Base-by-base conservation (phyloP, 345 rosid genomes). In the Eucalyptus polybractea region DNA sequence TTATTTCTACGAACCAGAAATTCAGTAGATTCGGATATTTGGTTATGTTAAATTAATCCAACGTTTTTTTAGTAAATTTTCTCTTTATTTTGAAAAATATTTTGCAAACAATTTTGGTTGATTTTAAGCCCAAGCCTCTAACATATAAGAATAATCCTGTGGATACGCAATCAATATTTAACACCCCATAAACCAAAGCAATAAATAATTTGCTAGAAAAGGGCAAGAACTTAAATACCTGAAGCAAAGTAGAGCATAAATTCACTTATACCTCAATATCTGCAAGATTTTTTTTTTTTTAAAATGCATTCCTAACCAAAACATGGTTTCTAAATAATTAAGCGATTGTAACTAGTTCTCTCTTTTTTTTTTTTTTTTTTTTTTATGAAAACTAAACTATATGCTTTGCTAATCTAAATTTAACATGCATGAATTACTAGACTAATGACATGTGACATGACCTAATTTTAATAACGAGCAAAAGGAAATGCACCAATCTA, bases 11-110 rank as follows among this genome's bases (percentile, higher is more conserved):
- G 0, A 60, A 60, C 15, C 0, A 12, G 0, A 60, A 12, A 27
- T 27, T 60, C 4, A 27, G 0, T 60, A 27, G n/a, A 60, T 60
- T 60, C 0, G 2, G 14, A 13, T 12, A 27, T 5, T 60, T 60
- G 6, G 13, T 60, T 27, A 60, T 25, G 31, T 6, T 60, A 60
- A 27, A 60, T 60, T 60, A 27, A 25, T 60, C n/a, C n/a, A 12
- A 27, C 1, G 0, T 16, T 6, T 4, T 60, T 60, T 60, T 0
- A 6, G 0, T 60, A 27, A 29, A 0, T 60, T 60, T 60, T 60
- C 31, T 60, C 15, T 25, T 60, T 60, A 60, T 27, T 60, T 60
- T 60, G 31, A 60, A 60, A 60, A 60, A 60, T 11, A 6, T 27
- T 60, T 60, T 25, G n/a, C 67, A 60, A 60, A 29, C 31, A 27